Conservation (phyloP, 2,329 filamentous ascomycete genomes). For the Aspergillus pseudoterreus region DNA sequence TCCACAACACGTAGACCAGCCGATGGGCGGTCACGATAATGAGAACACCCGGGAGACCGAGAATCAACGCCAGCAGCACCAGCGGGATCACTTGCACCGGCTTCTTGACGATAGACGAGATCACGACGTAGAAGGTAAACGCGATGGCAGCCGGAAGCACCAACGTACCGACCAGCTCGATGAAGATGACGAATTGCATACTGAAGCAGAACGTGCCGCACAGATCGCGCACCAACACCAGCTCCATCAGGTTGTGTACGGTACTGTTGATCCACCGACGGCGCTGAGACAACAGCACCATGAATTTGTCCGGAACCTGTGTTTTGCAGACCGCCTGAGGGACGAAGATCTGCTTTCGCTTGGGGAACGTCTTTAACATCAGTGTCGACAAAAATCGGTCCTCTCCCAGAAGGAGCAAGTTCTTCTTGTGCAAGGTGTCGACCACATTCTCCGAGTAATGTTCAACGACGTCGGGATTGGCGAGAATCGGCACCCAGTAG, state of each 20-base stretch:
- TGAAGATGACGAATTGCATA: conserved; percentile 98
- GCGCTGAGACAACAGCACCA: conserved; percentile 86
- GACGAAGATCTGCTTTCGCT: conserved; percentile 97
- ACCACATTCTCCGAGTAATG: conserved; percentile 99
- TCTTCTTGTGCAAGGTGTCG: conserved; percentile 97
- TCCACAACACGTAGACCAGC: conserved; percentile 89
- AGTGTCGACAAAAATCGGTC: conserved; percentile 94
- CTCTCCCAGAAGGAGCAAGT: conserved; percentile 83
- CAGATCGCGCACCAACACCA: conserved; percentile 89
- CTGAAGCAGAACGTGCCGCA: conserved; percentile 99
- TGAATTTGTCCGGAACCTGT: conserved; percentile 88
- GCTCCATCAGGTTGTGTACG: conserved; percentile 96
- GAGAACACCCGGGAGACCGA: conserved; percentile 86
- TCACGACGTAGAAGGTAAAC: conserved; percentile 93
- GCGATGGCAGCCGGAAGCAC: conserved; percentile 94
- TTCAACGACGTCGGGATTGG: conserved; percentile 97
- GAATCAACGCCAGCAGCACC: conserved; percentile 80
- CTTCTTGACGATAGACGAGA: conserved; percentile 75
- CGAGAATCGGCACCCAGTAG: conserved; percentile 98
- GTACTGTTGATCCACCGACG: conserved; percentile 99
- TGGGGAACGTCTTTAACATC: conserved; percentile 98
- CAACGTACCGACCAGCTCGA: conserved; percentile 90
- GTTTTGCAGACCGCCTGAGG: conserved; percentile 99
- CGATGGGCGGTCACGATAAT: conserved; percentile 93
- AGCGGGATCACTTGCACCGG: conserved; percentile 85